Evolutionary conservation across 148 eudicot genomes (phyloP), one percentile per base, ranked within the genome.

Genomic region (Diospyros kaki): DNA sequence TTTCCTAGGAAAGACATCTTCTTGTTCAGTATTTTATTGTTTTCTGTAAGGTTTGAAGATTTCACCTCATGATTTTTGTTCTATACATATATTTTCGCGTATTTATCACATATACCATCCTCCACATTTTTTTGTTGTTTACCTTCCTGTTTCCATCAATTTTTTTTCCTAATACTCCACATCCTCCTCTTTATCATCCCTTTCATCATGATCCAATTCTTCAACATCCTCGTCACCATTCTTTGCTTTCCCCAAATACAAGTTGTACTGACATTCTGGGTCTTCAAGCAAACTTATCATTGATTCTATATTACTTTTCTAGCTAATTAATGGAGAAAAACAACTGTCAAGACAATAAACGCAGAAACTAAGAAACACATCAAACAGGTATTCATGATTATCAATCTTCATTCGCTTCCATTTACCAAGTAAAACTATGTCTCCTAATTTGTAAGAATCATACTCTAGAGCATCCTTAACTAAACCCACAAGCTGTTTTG

Each of bases 381-480:
- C 71, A 0, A 55, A 40, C 0, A 87, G 77, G 7, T 84, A 85
- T 45, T 73, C 72, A 71, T 81, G 84, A 64, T 83, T 86, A 48
- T 64, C 81, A 6, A 90, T 79, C 64, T 79, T 80, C 94, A 90
- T 90, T 69, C 89, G 45, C 69, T 86, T 43, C 10, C 78, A 76
- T 68, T 86, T 90, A 2, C 94, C 91, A 64, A 87, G 85, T 46
- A 88, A 72, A 52, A 90, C 81, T 45, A 90, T 75, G 51, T 90
- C 85, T 10, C 94, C 91, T 13, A 88, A 48, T 2, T 89, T 81
- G 71, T 83, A 88, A 6, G 79, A 77, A 4, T 70, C 80, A 62
- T 66, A 52, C n/a, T 73, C 66, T 3, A 63, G 50, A 10, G 75
- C 59, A 11, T 18, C 62, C 41, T 10, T 56, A 2, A 77, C 59